phyloP scores from a whole-genome alignment of 2,329 filamentous ascomycete genomes.

The Alternaria conjuncta region DNA sequence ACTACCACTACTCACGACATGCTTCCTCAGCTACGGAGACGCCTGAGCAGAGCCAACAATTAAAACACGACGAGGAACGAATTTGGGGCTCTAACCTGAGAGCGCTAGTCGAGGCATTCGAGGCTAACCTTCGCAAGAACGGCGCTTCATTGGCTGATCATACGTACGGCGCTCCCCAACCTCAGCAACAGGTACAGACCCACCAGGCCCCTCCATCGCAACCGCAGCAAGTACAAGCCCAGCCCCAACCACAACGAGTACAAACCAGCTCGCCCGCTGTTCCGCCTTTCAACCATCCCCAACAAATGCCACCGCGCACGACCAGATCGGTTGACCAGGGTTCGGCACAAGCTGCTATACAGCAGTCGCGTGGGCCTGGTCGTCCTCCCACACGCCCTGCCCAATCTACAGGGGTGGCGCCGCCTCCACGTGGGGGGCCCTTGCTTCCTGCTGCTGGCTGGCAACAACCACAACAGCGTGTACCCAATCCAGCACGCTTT shows the following conservation, averaged over 20 bases:
- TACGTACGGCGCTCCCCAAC: not conserved
- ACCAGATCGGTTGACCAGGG: not conserved
- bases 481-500: constrained; percentile 54
- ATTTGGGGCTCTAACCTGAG: constrained; percentile 8
- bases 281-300: not conserved
- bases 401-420: not conserved
- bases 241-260: not conserved
- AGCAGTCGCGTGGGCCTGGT: constrained; percentile 4
- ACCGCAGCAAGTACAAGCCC: not conserved
- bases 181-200: not conserved
- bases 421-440: not conserved
- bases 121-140: not conserved
- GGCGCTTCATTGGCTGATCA: not conserved
- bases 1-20: not conserved
- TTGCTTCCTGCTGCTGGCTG: constrained; percentile 47
- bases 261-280: not conserved
- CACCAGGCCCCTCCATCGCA: not conserved
- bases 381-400: not conserved
- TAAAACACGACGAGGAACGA: constrained; percentile 6
- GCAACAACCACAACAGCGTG: constrained; percentile 46
- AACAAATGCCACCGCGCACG: not conserved
- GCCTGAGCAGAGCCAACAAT: not conserved
- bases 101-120: constrained; percentile 3
- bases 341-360: constrained; percentile 10
- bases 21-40: not conserved